phyloP scores from a whole-genome alignment of 2,329 filamentous ascomycete species.

The Dendrostoma leiphaemia region DNA sequence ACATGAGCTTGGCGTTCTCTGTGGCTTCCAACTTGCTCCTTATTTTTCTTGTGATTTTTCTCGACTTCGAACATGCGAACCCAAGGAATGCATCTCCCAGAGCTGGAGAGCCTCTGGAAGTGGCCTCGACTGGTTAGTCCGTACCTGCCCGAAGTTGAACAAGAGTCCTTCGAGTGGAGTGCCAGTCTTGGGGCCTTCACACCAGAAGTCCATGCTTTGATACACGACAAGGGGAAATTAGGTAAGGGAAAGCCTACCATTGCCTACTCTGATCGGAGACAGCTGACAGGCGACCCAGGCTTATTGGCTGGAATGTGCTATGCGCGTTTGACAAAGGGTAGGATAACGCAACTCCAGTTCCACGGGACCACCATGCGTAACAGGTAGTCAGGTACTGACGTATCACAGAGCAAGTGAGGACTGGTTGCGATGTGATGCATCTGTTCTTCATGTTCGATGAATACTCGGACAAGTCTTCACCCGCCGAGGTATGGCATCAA shows the following conservation, averaged over 20 bases:
- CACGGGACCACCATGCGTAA: no score
- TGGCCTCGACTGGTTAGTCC: neutral
- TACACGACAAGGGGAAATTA: neutral
- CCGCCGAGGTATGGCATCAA: slow-evolving; percentile 17
- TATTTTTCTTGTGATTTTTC: no score
- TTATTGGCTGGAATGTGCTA: neutral
- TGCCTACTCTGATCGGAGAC: no score
- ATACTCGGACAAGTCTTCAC: slow-evolving; percentile 17
- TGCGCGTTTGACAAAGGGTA: neutral
- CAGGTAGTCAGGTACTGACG: no score
- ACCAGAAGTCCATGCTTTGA: neutral
- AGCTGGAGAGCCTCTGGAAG: neutral
- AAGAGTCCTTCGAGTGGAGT: neutral
- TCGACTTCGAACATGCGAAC: no score
- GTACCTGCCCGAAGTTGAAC: neutral
- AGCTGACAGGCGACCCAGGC: no score
- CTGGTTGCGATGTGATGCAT: slow-evolving; percentile 21
- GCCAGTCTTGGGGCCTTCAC: neutral
- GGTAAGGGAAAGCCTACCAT: neutral
- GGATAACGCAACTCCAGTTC: no score
- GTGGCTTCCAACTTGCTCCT: no score
- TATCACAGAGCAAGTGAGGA: slow-evolving; percentile 21
- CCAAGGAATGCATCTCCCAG: no score
- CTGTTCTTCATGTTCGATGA: slow-evolving; percentile 24
- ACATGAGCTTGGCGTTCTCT: no score